Base-by-base conservation (phyloP, 2,329 filamentous ascomycete genomes). In the Ceratocystis colombiana region DNA sequence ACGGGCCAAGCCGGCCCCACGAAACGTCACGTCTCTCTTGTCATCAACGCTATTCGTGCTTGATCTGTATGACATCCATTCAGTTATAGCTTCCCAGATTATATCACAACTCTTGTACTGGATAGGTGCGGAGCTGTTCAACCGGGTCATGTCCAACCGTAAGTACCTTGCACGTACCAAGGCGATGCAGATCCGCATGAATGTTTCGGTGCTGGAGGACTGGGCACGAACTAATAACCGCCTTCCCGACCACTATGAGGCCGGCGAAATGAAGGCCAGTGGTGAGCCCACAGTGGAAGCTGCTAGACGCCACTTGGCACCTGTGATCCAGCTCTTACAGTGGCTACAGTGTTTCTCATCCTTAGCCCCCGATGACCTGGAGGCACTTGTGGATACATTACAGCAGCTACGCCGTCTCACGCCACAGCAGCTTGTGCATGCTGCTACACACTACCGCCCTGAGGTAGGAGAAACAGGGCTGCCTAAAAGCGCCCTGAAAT, bases 141-240 rank as follows among this genome's bases (percentile, higher is more conserved):
- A 99, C 75, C 88, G 93, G 67, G 89, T 99, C 75, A 96, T 99
- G 89, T 93, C 89, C 37, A 96, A 95, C 72, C 85, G 90, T 70
- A 92, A 93, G 74, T 99, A 96, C 72, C 81, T 99, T 8, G 93
- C 94, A 5, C 84, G 94, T 64, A 99, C 94, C 20, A 99, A 99
- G 76, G 94, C 94, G 2, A 99, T 99, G 94, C 94, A 99, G 75
- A 97, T 99, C 71, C 89, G 94, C 70, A 97, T 99, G 92, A 99
- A 99, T 74, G 86, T 99, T 5, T 97, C 94, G 0, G 88, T 87
- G 6, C 79, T 99, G 22, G 94, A 99, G 75, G 94, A 99, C 73
- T 99, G 94, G 94, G 93, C 94, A 1, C 84, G 93, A 37, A 82
- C 84, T 17, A 99, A 99, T 76, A 97, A 96, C 74, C 85, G 94